Evolutionary conservation across 257 asterid genomes (phyloP).

Genomic region (Ligustrum vulgare): DNA sequence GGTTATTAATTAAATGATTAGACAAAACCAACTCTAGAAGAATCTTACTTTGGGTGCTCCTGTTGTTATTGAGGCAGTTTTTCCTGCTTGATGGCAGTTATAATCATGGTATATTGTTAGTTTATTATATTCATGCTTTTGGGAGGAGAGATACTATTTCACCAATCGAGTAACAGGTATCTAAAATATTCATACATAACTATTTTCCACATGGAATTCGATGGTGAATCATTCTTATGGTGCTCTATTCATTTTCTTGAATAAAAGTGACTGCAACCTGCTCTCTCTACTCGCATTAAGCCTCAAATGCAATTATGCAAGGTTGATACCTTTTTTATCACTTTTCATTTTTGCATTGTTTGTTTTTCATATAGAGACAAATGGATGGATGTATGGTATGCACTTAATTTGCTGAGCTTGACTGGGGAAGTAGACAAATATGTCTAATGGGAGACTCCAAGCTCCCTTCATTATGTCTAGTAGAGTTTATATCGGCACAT

Average conservation of each 20-base stretch:
- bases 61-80: background rate
- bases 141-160: too few species aligned
- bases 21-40: background rate
- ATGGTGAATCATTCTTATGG: background rate
- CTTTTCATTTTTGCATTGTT: background rate
- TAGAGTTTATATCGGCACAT: background rate
- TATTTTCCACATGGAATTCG: background rate
- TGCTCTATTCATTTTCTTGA: slow-evolving; percentile 2
- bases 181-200: too few species aligned
- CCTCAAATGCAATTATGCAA: background rate
- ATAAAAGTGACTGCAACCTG: background rate
- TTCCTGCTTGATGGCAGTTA: background rate
- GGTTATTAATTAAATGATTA: background rate
- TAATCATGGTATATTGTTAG: background rate
- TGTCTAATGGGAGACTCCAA: background rate
- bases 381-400: background rate
- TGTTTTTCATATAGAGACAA: background rate
- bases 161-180: too few species aligned
- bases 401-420: background rate
- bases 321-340: too few species aligned
- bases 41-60: background rate
- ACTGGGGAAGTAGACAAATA: background rate
- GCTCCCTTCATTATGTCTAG: background rate
- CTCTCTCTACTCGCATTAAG: background rate
- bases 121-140: background rate